Conservation (phyloP, 163 green algal genomes). For the Chlorella variabilis region DNA sequence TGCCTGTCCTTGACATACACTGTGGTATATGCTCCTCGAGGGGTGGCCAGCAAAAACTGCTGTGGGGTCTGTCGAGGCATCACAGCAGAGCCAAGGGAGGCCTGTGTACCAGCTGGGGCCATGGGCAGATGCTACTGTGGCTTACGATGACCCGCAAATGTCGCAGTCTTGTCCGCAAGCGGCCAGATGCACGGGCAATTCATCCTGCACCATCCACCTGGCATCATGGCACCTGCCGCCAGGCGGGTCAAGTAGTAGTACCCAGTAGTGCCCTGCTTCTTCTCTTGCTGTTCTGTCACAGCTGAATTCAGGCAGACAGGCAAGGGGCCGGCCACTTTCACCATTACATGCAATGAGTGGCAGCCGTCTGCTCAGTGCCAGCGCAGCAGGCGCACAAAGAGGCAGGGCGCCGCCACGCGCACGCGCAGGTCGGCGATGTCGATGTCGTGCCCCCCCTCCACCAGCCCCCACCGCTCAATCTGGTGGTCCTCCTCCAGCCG, state of each 20-base stretch:
- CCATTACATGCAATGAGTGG: not conserved
- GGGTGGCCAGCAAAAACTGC: not conserved
- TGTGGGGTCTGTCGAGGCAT: not conserved
- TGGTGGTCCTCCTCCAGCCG: constrained; percentile 91
- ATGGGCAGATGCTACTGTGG: too few relatives aligned
- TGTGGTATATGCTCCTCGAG: constrained; percentile 43
- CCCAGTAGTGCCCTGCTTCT: too few relatives aligned
- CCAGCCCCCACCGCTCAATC: constrained; percentile 89
- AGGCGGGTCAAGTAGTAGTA: too few relatives aligned
- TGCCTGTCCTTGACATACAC: not conserved
- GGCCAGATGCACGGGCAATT: too few relatives aligned
- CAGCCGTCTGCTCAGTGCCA: not conserved
- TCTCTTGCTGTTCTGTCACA: not conserved
- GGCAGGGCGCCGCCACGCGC: constrained; percentile 70
- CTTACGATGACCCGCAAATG: too few relatives aligned
- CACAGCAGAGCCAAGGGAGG: not conserved
- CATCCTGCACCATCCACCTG: too few relatives aligned
- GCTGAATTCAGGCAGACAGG: not conserved
- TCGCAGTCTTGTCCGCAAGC: too few relatives aligned
- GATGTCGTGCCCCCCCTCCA: constrained; percentile 97
- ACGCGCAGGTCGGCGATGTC: constrained; percentile 86
- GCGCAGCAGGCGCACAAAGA: constrained; percentile 49
- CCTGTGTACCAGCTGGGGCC: too few relatives aligned
- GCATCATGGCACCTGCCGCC: too few relatives aligned
- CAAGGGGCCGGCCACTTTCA: too few relatives aligned